Evolutionary conservation across 176 grass and related monocot genomes (phyloP), one percentile per base, ranked within the genome.

Genomic region (Alloteropsis semialata): DNA sequence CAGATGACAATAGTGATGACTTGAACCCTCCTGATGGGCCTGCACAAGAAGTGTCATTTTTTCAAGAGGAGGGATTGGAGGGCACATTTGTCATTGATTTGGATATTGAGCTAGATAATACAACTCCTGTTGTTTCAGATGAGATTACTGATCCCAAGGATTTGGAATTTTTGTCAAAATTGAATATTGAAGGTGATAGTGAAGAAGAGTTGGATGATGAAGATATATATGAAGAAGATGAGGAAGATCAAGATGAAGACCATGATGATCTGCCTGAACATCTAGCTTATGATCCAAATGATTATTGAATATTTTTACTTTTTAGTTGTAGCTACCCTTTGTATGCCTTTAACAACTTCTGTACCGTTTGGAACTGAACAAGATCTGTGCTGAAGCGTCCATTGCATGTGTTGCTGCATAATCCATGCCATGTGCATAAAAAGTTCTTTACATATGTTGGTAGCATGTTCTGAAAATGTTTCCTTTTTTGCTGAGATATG

Each of bases 11-110:
- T 14, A 14, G 4, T 74, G 19, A n/a, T 54, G 10, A 34, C 15
- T n/a, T n/a, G n/a, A n/a, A n/a, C n/a, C 8, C 30, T 54, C 4
- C 4, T 36, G 10, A 2, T 36, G 18, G 4, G 9, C 71, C 29
- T 22, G 3, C 1, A 6, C 3, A 74, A 55, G 71, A 55, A 14
- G 9, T 74, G 5, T n/a, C 19, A 74, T 3, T 71, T 28, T 81
- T 44, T 32, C 65, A 81, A n/a, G n/a, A n/a, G 38, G 79, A 81
- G 15, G 65, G 79, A 14, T 45, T 81, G 27, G 5, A 57, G 29
- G 79, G 51, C 4, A 78, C 24, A 45, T 22, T 45, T 29, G 5
- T 53, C 6, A 75, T 75, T 53, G 41, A 80, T 36, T 29, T 63
- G 19, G 42, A 45, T 43, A 19, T 32, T 60, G 39, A 78, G 16